Conservation (phyloP, 1,139 yeast genomes). For the Yamadazyma oceani region DNA sequence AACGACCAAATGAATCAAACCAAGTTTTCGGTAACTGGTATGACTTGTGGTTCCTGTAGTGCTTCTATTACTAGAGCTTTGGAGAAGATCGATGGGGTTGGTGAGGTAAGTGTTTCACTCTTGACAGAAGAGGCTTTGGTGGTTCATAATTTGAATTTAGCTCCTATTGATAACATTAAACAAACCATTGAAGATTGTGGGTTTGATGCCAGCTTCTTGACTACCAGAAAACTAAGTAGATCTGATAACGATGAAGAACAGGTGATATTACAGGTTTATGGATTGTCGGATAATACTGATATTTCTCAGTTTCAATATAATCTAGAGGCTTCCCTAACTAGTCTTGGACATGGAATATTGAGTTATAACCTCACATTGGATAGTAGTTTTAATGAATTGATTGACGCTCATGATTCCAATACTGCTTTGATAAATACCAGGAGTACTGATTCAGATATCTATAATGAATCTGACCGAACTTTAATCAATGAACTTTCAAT, state of each 20-base stretch:
- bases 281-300: conserved; percentile 30
- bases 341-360: conserved; percentile 29
- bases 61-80: conserved; percentile 36
- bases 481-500: conserved; percentile 40
- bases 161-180: conserved; percentile 36
- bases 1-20: conserved; percentile 4
- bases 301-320: conserved; percentile 34
- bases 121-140: conserved; percentile 73
- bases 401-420: conserved; percentile 5
- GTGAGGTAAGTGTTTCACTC: conserved; percentile 59
- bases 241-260: conserved; percentile 25
- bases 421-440: conserved; percentile 6
- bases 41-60: conserved; percentile 46
- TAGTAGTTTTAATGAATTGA: conserved; percentile 6
- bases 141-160: conserved; percentile 32
- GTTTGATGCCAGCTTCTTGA: conserved; percentile 52
- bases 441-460: conserved; percentile 11
- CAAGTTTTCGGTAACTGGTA: conserved; percentile 20
- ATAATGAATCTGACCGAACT: conserved; percentile 9
- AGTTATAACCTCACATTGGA: conserved; percentile 24
- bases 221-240: conserved; percentile 11
- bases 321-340: conserved; percentile 38
- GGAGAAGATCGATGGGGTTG: conserved; percentile 42
- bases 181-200: conserved; percentile 45
- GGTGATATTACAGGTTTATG: conserved; percentile 33